Evolutionary conservation across 768 basidiomycete genomes (phyloP).

Genomic region (Coprinellus aureogranulatus): DNA sequence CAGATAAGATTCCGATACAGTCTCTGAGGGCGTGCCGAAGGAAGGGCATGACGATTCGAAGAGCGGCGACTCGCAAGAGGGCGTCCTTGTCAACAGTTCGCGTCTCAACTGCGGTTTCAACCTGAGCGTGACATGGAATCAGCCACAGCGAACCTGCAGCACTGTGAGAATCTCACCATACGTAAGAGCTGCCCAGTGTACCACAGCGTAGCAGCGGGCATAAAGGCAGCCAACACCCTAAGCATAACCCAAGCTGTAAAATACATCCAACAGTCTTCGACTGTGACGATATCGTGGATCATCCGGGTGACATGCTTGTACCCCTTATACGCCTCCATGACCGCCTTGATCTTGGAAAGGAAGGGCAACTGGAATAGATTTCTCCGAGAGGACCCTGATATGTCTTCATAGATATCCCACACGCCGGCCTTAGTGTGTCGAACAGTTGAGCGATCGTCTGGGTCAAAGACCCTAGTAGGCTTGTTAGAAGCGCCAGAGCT

Average conservation of each 20-base stretch:
- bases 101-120: slow-evolving; percentile 64
- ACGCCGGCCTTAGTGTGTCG: slow-evolving; percentile 64
- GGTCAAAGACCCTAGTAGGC: neutral
- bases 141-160: too few relatives aligned
- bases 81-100: slow-evolving; percentile 56
- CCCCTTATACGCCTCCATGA: slow-evolving; percentile 44
- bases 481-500: too few relatives aligned
- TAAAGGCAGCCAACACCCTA: slow-evolving; percentile 43
- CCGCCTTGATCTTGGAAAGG: slow-evolving; percentile 46
- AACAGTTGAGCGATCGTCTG: slow-evolving; percentile 24
- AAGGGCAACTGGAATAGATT: slow-evolving; percentile 20
- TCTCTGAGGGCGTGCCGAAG: slow-evolving; percentile 43
- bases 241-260: slow-evolving; percentile 45
- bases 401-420: slow-evolving; percentile 76
- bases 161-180: slow-evolving; percentile 58
- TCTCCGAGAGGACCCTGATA: slow-evolving; percentile 31
- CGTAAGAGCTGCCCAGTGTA: slow-evolving; percentile 65
- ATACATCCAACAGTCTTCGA: slow-evolving; percentile 49
- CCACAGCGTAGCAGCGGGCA: slow-evolving; percentile 67
- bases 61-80: slow-evolving; percentile 55
- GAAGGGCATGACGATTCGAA: slow-evolving; percentile 52
- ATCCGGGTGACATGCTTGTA: slow-evolving; percentile 66
- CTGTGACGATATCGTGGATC: slow-evolving; percentile 56
- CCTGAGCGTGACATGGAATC: too few relatives aligned
- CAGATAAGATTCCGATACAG: slow-evolving; percentile 33